Evolutionary conservation across 2,329 filamentous ascomycete genomes (phyloP).

Genomic region (Xylariaceae sp.): DNA sequence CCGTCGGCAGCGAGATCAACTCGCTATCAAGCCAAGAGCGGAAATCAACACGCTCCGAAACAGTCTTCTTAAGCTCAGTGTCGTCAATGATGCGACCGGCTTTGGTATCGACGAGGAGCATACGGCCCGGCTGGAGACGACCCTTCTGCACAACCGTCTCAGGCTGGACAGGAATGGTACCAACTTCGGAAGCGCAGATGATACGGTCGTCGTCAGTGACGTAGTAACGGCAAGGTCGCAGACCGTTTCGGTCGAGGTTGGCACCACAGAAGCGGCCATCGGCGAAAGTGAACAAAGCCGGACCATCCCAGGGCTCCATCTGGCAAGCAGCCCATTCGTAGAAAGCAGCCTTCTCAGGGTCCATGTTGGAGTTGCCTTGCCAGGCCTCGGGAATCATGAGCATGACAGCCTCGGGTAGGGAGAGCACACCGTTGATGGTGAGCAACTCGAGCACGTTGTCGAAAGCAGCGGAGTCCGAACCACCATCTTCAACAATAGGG

Average conservation of each 20-base stretch:
- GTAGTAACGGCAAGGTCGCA: conserved; percentile 94
- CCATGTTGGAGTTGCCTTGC: conserved; percentile 90
- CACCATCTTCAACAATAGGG: conserved; percentile 92
- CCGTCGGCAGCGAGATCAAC: conserved; percentile 72
- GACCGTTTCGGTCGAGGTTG: conserved; percentile 91
- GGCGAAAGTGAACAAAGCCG: conserved; percentile 93
- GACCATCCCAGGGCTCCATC: conserved; percentile 99
- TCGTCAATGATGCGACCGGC: conserved; percentile 91
- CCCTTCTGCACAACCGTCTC: conserved; percentile 90
- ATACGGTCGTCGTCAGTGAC: conserved; percentile 95
- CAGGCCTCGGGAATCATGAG: conserved; percentile 97
- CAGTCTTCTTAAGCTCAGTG: conserved; percentile 80
- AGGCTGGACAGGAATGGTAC: conserved; percentile 85
- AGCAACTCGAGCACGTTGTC: conserved; percentile 94
- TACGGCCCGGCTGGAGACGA: conserved; percentile 86
- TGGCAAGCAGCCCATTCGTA: conserved; percentile 98
- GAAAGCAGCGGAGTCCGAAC: conserved; percentile 93
- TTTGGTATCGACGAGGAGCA: conserved; percentile 91
- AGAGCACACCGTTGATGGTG: conserved; percentile 92
- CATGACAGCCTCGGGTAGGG: conserved; percentile 94
- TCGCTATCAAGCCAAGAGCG: conserved; percentile 80
- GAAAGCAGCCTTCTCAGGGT: conserved; percentile 91
- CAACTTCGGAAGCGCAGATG: conserved; percentile 94
- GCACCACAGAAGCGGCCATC: conserved; percentile 96
- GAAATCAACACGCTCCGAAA: conserved; percentile 85